These are phyloP conservation scores for Avena insularis DNA, from an alignment of 176 grass and related monocot genomes.

Conservation along the genomic window DNA sequence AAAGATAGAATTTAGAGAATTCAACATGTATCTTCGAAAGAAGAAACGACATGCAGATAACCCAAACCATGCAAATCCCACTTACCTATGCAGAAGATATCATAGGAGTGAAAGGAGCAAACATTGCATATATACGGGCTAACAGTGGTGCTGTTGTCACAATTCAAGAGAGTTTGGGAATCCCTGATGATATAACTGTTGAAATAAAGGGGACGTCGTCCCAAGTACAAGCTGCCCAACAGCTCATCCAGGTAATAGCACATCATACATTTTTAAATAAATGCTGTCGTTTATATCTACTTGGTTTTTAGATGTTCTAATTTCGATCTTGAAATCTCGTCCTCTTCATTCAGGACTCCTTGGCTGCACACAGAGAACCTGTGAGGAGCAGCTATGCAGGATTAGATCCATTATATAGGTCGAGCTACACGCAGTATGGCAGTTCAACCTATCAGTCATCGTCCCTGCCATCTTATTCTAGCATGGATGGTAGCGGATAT, in stretches of 20 bases:
- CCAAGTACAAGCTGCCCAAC: conserved; percentile 86
- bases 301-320: not conserved
- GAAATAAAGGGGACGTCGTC: conserved; percentile 96
- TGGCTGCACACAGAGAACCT: too few relatives aligned
- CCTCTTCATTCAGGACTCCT: too few relatives aligned
- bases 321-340: not conserved
- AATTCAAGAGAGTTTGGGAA: conserved; percentile 83
- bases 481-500: conserved; percentile 23
- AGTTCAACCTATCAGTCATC: too few relatives aligned
- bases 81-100: conserved; percentile 96
- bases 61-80: conserved; percentile 44
- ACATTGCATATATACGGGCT: conserved; percentile 89
- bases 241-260: conserved; percentile 77
- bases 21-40: not conserved
- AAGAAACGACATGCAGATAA: conserved; percentile 58
- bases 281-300: not conserved
- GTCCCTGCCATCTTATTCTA: too few relatives aligned
- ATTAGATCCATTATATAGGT: too few relatives aligned
- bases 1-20: too few relatives aligned
- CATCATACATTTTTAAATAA: not conserved
- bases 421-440: too few relatives aligned
- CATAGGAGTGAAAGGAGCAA: conserved; percentile 89
- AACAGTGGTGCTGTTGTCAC: conserved; percentile 85
- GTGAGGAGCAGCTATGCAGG: too few relatives aligned
- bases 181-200: conserved; percentile 94